Conservation (phyloP, 2,329 filamentous ascomycete genomes). For the Hymenotorrendiella dingleyae region DNA sequence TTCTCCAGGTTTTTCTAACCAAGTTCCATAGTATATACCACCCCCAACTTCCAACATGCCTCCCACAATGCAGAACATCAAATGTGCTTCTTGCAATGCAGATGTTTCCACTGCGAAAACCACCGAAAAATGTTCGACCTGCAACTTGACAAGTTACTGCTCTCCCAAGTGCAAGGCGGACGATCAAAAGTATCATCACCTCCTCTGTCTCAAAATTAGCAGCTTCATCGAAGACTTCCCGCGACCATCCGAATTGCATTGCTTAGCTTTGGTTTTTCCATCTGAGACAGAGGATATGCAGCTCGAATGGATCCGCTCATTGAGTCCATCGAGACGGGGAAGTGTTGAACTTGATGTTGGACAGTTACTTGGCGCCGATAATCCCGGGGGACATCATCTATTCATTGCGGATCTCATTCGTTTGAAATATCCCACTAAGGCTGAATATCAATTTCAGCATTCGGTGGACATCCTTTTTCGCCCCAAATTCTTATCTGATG, state of each 20-base stretch:
- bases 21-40: too few species aligned
- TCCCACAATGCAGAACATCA: too few species aligned
- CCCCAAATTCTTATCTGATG: not conserved
- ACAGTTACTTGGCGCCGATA: not conserved
- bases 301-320: not conserved
- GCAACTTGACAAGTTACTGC: not conserved
- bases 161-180: not conserved
- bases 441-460: not conserved
- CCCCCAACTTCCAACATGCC: too few species aligned
- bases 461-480: not conserved
- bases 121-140: not conserved
- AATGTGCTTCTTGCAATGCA: not conserved
- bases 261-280: not conserved
- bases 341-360: too few species aligned
- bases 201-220: not conserved
- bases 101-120: too few species aligned
- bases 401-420: not conserved
- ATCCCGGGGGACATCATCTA: not conserved
- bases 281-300: not conserved
- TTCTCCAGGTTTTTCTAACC: too few species aligned
- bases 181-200: not conserved
- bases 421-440: not conserved
- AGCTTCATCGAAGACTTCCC: not conserved
- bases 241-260: not conserved
- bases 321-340: too few species aligned